Base-by-base conservation (phyloP, 148 eudicot species). In the Tetragonia tetragonoides region DNA sequence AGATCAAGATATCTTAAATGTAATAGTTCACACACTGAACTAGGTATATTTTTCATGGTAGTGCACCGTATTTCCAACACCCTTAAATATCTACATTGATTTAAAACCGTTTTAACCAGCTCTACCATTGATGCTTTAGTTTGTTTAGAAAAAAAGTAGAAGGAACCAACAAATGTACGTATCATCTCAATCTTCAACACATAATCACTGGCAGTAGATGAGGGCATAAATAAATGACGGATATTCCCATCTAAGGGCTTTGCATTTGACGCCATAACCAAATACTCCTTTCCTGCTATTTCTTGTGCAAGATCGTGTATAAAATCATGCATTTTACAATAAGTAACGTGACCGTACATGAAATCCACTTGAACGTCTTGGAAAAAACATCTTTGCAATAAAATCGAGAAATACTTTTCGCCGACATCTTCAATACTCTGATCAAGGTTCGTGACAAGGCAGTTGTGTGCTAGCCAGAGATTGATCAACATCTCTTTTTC, bases 171-270 rank as follows among this genome's bases (percentile, higher is more conserved):
- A 68, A 34, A 71, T 12, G 82, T 65, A 6, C 86, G 70, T 14
- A 81, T 1, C 9, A 3, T 53, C 46, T 63, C 74, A 51, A 21
- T 11, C 5, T 23, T 16, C 23, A 3, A 18, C 6, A 24, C 20
- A 28, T 34, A 1, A 8, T 24, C 24, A 3, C 15, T 38, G n/a
- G 34, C 41, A 7, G 1, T 44, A 7, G 17, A 23, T 3, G 37
- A 24, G 24, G 9, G 2, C 66, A 84, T 11, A 16, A 74, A 81
- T 6, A 76, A 21, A 61, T 74, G 87, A 18, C 81, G 79, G n/a
- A 53, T 56, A 7, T 68, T 70, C 10, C 63, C 18, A 16, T 63
- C 14, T 44, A 64, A 2, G 3, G 53, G 12, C 57, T 46, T 11
- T 38, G 23, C 11, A 17, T 28, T 28, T 28, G 63, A 28, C 0